Evolutionary conservation across 2,329 filamentous ascomycete genomes (phyloP), one percentile per base, ranked within the genome.

Genomic region (Emericellopsis atlantica): DNA sequence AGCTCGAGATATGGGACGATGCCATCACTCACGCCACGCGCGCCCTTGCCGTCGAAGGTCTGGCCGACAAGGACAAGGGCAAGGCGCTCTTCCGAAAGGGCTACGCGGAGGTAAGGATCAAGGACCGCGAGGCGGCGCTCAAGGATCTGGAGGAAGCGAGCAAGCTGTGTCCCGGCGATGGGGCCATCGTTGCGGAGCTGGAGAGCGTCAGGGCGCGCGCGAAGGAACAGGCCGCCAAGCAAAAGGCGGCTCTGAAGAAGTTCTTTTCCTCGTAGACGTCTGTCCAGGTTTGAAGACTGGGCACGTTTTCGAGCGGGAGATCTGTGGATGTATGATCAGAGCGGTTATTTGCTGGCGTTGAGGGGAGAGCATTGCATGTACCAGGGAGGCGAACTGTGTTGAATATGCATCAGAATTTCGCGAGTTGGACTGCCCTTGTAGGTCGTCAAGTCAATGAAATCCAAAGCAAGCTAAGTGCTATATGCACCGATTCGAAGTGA

Each of bases 171-270:
- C 89, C 90, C 1, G 71, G 69, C 15, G 90, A 96, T 59, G 76
- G 72, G 1, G 84, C 76, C 37, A 77, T 96, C 48, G 62, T 69
- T 45, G 82, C 77, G 52, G 88, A 95, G 65, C 71, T 93, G 41
- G 72, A 74, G 15, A 64, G 71, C n/a, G 79, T 92, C 40, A 94
- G 89, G 75, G 81, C 81, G 66, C 77, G 72, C 52, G 74, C 83
- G 22, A 72, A 77, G 10, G 84, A 81, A 43, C 74, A 82, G 46
- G 72, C 78, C 46, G 83, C 84, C 58, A 94, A 89, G 76, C 86
- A 95, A 70, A 93, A 89, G 75, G 86, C 84, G 51, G 83, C 81
- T 6, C 94, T 90, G 59, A 84, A 83, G 67, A 96, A 94, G 67
- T 92, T 93, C 64, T 96, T 96, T 57, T 60, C 68, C 33, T 79